Conservation (phyloP, 1,139 yeast species). For the Lodderomyces oxycetoniae region DNA sequence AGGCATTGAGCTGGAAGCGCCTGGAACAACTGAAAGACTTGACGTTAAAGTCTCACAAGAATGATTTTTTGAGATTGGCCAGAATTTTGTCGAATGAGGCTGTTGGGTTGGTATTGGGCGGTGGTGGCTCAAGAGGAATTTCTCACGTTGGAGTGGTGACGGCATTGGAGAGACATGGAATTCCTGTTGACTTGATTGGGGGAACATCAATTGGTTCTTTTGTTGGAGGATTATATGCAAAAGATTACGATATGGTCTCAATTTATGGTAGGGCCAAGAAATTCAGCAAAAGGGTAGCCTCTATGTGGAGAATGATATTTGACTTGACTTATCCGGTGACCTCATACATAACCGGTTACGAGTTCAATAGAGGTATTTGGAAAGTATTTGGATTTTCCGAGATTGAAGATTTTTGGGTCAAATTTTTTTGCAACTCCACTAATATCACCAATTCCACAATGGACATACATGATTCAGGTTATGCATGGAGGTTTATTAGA, state of each 20-base stretch:
- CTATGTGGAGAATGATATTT: constrained; percentile 77
- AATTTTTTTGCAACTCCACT: constrained; percentile 87
- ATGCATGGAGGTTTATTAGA: constrained; percentile 91
- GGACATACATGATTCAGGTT: constrained; percentile 90
- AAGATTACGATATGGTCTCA: constrained; percentile 85
- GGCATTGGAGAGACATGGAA: constrained; percentile 89
- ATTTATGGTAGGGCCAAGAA: constrained; percentile 86
- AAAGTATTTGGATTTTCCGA: constrained; percentile 88
- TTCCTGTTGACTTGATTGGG: constrained; percentile 90
- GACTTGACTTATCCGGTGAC: constrained; percentile 93
- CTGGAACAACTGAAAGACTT: constrained; percentile 20
- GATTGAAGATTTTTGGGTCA: constrained; percentile 94
- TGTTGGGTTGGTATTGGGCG: constrained; percentile 90
- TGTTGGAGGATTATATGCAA: constrained; percentile 92
- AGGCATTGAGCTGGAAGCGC: constrained; percentile 17
- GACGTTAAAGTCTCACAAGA: constrained; percentile 62
- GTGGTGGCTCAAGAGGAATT: constrained; percentile 96
- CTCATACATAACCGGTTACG: constrained; percentile 94
- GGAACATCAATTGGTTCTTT: constrained; percentile 97
- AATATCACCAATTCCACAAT: constrained; percentile 91
- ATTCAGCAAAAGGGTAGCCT: constrained; percentile 76
- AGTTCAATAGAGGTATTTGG: constrained; percentile 95
- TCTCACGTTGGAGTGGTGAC: constrained; percentile 90
- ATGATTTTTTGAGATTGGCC: constrained; percentile 85
- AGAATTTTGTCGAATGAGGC: constrained; percentile 88